Evolutionary conservation across 2,329 filamentous ascomycete genomes (phyloP).

Genomic region (Pezicula neosporulosa): DNA sequence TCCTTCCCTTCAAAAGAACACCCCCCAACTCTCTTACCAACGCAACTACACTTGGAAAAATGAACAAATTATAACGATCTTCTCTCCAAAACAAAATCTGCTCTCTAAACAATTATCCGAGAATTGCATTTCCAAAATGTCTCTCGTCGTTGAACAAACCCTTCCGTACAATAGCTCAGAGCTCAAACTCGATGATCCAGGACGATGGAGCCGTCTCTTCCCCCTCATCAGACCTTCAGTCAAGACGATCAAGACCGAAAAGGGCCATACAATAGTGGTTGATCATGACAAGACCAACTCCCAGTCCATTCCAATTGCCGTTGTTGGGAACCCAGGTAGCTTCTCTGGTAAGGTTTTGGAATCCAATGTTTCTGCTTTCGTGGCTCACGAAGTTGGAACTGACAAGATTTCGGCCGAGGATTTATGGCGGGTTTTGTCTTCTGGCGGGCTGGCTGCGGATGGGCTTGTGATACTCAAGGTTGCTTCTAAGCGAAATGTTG

Average conservation of each 20-base stretch:
- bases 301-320: slow-evolving; percentile 13
- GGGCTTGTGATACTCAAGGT: slow-evolving; percentile 14
- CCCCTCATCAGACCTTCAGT: slow-evolving; percentile 21
- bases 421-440: slow-evolving; percentile 11
- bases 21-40: not conserved
- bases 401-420: slow-evolving; percentile 6
- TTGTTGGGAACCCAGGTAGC: slow-evolving; percentile 13
- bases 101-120: no score
- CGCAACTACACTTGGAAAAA: slow-evolving; percentile 3
- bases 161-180: slow-evolving; percentile 15
- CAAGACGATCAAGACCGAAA: slow-evolving; percentile 9
- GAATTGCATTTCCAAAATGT: slow-evolving; percentile 10
- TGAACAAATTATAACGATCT: not conserved
- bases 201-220: slow-evolving; percentile 19
- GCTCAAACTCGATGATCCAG: slow-evolving; percentile 16
- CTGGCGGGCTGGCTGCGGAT: slow-evolving; percentile 10
- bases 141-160: slow-evolving; percentile 20
- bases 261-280: slow-evolving; percentile 11
- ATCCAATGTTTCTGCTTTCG: slow-evolving; percentile 16
- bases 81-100: not conserved
- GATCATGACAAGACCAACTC: slow-evolving; percentile 11
- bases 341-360: slow-evolving; percentile 21
- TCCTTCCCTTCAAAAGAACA: not conserved
- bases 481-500: slow-evolving; percentile 1
- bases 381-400: slow-evolving; percentile 3